Evolutionary conservation across 352 stramenopile species (phyloP).

Genomic region (Phytophthora multivora): DNA sequence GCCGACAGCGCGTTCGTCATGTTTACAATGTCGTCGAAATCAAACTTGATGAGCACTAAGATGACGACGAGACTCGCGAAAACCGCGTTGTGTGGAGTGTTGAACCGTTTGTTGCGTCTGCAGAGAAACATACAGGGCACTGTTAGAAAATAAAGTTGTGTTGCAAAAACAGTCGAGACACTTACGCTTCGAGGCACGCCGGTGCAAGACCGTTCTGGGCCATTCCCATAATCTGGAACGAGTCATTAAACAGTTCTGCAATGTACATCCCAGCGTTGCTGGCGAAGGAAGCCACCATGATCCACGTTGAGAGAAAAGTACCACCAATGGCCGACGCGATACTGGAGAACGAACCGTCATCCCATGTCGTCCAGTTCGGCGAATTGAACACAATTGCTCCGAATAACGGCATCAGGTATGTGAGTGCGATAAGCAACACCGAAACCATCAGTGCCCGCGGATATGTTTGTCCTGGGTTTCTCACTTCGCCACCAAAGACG

Average conservation of each 20-base stretch:
- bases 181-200: constrained; percentile 77
- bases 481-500: constrained; percentile 90
- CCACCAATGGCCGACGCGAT: constrained; percentile 87
- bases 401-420: constrained; percentile 90
- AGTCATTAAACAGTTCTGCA: constrained; percentile 92
- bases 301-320: constrained; percentile 89
- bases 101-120: constrained; percentile 59
- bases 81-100: constrained; percentile 58
- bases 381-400: constrained; percentile 73
- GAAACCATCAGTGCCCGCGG: constrained; percentile 83
- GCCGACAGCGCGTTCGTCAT: constrained; percentile 93
- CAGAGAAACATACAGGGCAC: not conserved
- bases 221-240: constrained; percentile 88
- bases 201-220: constrained; percentile 87
- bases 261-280: constrained; percentile 93
- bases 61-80: constrained; percentile 52
- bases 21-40: constrained; percentile 82
- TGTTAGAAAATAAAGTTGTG: not conserved
- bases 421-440: constrained; percentile 79
- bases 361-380: constrained; percentile 84
- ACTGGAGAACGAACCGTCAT: constrained; percentile 90
- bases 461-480: constrained; percentile 79
- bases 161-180: constrained; percentile 13
- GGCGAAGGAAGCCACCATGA: constrained; percentile 89
- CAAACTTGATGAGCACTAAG: constrained; percentile 56